Evolutionary conservation across 2,329 filamentous ascomycete species (phyloP), one percentile per base, ranked within the genome.

Genomic region (Penicillium polonicum): DNA sequence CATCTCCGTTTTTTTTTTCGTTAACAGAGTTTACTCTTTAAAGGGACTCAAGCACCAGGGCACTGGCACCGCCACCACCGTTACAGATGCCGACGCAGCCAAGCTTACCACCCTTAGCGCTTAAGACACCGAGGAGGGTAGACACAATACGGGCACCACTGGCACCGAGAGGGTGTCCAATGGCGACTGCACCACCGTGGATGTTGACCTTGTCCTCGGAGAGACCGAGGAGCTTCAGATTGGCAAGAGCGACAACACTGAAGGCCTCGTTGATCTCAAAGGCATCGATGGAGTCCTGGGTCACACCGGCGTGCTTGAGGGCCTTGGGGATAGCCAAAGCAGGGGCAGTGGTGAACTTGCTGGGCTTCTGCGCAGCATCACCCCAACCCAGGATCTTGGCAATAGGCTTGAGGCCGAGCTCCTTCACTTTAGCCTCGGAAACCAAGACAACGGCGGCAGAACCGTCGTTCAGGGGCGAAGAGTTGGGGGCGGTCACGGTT

Each of bases 191-290:
- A 74, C 94, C 94, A 72, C 94, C 94, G 72, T 92, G 93, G 56
- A 97, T 82, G 80, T 99, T 99, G 74, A 99, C 92, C 79, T 92
- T 95, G 59, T 92, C 90, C 65, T 90, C 84, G 63, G 82, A 82
- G 57, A 99, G 80, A 61, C 82, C 83, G 41, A 99, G 86, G 55
- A 97, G 77, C 85, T 99, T 96, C 80, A 96, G 87, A 82, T 99
- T 99, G 66, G 94, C 92, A 52, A 99, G 84, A 39, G 94, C 91
- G 63, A 99, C 94, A 49, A 96, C 94, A 62, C 90, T 94, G 83
- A 99, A 99, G 42, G 94, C 94, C 83, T 99, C 94, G 82, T 99
- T 99, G 83, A 99, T 97, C 83, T 99, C 94, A 77, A 94, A 99
- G 68, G 87, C 94, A 71, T 97, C 93, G 58, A 99, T 83, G 59